Evolutionary conservation across 352 stramenopile genomes (phyloP).

Genomic region (Phytophthora kernoviae): DNA sequence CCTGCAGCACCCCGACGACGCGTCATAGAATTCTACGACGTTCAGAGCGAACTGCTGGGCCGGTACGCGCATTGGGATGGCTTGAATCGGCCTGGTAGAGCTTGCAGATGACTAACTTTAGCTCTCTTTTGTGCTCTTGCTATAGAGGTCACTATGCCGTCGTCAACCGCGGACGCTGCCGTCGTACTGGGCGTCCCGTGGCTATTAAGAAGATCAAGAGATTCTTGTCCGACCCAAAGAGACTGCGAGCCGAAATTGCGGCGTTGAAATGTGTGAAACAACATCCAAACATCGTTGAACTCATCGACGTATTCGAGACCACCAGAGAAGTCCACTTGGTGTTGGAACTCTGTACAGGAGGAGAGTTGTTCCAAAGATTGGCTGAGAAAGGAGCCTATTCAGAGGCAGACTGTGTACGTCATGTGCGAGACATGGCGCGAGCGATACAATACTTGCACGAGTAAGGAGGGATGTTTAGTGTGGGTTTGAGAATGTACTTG

Average conservation of each 20-base stretch:
- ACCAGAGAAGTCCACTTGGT: conserved; percentile 78
- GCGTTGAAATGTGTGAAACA: conserved; percentile 60
- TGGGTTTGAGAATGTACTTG: not conserved
- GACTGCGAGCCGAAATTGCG: conserved; percentile 65
- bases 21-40: conserved; percentile 63
- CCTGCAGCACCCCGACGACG: conserved; percentile 33
- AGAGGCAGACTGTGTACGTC: conserved; percentile 78
- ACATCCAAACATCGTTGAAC: conserved; percentile 80
- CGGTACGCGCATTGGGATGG: conserved; percentile 30
- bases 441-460: conserved; percentile 79
- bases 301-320: conserved; percentile 85
- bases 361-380: conserved; percentile 83
- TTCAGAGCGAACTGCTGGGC: conserved; percentile 52
- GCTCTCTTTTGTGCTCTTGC: not conserved
- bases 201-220: conserved; percentile 88
- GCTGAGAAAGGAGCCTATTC: conserved; percentile 84
- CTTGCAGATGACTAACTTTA: not conserved
- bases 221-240: conserved; percentile 75
- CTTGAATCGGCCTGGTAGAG: conserved; percentile 1
- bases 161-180: conserved; percentile 60
- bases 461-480: conserved; percentile 16
- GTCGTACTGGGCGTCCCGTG: conserved; percentile 52
- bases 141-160: conserved; percentile 73
- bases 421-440: conserved; percentile 68
- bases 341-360: conserved; percentile 80